Percentiles rank a stretch among this genome's conserved stretches.
Evolutionary conservation across 257 asterid species (phyloP).

Genomic region (Gentiana dahurica): DNA sequence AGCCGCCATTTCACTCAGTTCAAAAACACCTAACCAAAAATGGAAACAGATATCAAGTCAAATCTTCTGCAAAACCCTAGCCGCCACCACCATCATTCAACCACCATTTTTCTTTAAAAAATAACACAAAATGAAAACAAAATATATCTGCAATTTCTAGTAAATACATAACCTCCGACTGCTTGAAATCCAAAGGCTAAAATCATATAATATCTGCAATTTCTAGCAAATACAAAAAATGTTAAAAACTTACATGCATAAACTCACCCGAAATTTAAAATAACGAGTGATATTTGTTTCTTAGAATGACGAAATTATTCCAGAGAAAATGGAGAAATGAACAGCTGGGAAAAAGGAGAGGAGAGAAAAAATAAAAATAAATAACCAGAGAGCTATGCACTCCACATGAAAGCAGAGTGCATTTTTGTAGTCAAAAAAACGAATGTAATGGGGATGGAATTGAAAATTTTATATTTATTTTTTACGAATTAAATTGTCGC

Average conservation of each 20-base stretch:
- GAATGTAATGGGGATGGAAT: not conserved
- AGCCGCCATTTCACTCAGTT: conserved; percentile 9
- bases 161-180: not conserved
- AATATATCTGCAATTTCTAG: not conserved
- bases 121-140: not conserved
- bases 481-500: not conserved
- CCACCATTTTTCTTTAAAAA: not conserved
- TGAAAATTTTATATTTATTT: not conserved
- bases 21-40: conserved; percentile 3
- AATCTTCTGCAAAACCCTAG: conserved; percentile 5
- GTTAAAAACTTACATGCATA: not conserved
- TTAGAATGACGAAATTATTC: too few relatives aligned
- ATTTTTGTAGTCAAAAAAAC: not conserved
- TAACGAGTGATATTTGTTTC: too few relatives aligned
- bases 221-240: too few relatives aligned
- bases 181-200: not conserved
- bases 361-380: conserved; percentile 1
- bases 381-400: not conserved
- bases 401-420: not conserved
- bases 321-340: not conserved
- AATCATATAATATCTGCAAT: not conserved
- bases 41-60: not conserved
- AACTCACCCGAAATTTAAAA: not conserved
- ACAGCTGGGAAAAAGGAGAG: not conserved
- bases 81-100: not conserved